Evolutionary conservation across 257 asterid species (phyloP), one percentile per base, ranked within the genome.

Genomic region (Penstemon newberryi): DNA sequence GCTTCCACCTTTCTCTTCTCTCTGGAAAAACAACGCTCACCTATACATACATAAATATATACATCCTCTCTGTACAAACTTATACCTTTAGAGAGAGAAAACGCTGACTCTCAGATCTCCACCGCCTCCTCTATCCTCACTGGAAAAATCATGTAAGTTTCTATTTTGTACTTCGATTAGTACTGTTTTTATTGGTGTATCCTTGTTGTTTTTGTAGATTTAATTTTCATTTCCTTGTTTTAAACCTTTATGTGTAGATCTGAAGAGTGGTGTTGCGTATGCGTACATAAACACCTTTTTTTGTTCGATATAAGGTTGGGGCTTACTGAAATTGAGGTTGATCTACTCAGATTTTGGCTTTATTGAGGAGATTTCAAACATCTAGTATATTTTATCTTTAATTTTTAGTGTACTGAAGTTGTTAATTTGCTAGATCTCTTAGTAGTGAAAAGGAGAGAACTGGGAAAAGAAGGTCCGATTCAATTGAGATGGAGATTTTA

Each of bases 331-430:
- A 56, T 66, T 42, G 65, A 66, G 39, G 72, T 82, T 74, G 86
- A 82, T 84, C 78, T 82, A 69, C 85, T 88, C 62, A 83, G 85
- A 62, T 82, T 84, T 60, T 83, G 93, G 90, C n/a, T n/a, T 73
- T 90, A 7, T 83, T 91, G 89, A 62, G 86, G 76, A 90, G 86
- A 89, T 92, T 82, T 84, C 83, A 51, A 60, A 58, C 53, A 58
- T 65, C 61, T 6, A 60, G 19, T 56, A 57, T 49, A 45, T 58
- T 81, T 47, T 3, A 49, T 39, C 56, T 51, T 7, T 39, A 75
- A 46, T 62, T 49, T 18, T 3, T 12, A 56, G 74, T 8, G 61
- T 45, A 63, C 15, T 49, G 40, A 45, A 50, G 74, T 54, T 66
- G 67, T 41, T 56, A 11, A 11, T 15, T 64, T 65, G 52, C 5